These are phyloP conservation scores for Coemansia sp. DNA, from an alignment of 192 early-diverging fungal genomes.

Conservation along the genomic window DNA sequence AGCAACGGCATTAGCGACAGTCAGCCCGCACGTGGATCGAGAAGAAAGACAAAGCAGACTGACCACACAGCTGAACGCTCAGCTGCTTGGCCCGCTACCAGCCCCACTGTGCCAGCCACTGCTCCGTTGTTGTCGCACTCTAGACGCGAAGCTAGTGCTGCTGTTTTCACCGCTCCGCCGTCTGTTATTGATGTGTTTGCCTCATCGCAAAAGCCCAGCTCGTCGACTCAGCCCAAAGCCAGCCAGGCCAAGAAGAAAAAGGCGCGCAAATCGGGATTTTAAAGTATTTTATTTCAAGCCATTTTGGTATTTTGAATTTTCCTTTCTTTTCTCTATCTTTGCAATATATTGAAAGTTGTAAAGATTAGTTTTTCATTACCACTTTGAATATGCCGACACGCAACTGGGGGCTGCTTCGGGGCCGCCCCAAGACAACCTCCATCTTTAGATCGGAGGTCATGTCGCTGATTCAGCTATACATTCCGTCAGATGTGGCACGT, in stretches of 20 bases:
- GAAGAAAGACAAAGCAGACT: not conserved
- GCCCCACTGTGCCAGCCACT: not conserved
- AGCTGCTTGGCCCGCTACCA: not conserved
- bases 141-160: not conserved
- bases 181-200: not conserved
- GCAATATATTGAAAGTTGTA: not conserved
- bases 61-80: not conserved
- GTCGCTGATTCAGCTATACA: constrained; percentile 94
- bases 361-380: not conserved
- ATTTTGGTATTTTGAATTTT: not conserved
- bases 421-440: constrained; percentile 49
- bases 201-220: not conserved
- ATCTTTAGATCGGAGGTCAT: constrained; percentile 94
- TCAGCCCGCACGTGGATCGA: not conserved
- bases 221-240: not conserved
- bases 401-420: constrained; percentile 42
- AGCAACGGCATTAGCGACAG: not conserved
- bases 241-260: constrained; percentile 31
- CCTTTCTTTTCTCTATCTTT: constrained; percentile 1
- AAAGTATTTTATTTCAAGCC: not conserved
- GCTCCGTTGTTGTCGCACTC: not conserved
- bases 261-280: constrained; percentile 19
- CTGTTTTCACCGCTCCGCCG: not conserved
- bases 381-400: constrained; percentile 29
- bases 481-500: constrained; percentile 91